phyloP scores from a whole-genome alignment of 805 yeast genomes.

The Pichia exigua region DNA sequence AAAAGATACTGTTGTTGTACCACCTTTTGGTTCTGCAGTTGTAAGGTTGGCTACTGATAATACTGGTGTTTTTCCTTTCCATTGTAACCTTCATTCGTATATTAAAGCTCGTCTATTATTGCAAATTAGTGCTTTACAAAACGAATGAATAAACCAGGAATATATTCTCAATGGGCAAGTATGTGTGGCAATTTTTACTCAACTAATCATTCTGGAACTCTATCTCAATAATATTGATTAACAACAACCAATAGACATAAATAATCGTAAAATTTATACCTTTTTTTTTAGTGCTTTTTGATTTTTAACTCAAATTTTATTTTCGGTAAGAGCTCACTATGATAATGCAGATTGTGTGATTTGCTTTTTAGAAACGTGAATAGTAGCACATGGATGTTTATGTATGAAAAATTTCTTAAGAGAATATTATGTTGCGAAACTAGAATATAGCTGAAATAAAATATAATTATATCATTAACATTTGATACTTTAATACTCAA shows the following conservation, averaged over 20 bases:
- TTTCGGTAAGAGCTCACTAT: too few species aligned
- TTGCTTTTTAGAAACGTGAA: too few species aligned
- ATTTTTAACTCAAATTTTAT: too few species aligned
- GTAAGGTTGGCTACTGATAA: conserved; percentile 78
- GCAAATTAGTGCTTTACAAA: conserved; percentile 13
- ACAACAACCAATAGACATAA: background rate
- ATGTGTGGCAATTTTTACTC: conserved; percentile 9
- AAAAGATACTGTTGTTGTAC: conserved; percentile 68
- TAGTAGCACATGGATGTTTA: too few species aligned
- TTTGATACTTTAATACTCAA: too few species aligned
- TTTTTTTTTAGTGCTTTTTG: too few species aligned
- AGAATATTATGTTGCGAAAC: too few species aligned
- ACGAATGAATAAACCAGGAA: conserved; percentile 7
- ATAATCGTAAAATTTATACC: too few species aligned
- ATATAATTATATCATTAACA: too few species aligned
- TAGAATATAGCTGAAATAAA: too few species aligned
- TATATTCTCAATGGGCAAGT: conserved; percentile 5
- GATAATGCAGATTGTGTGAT: too few species aligned
- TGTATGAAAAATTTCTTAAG: too few species aligned
- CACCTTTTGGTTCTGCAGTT: conserved; percentile 72
- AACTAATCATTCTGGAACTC: background rate
- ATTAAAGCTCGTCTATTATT: conserved; percentile 29
- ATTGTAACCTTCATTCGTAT: conserved; percentile 96
- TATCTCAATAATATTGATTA: background rate
- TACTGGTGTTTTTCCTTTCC: conserved; percentile 96